Conservation (phyloP, 2,329 filamentous ascomycete species). For the Colletotrichum navitas region DNA sequence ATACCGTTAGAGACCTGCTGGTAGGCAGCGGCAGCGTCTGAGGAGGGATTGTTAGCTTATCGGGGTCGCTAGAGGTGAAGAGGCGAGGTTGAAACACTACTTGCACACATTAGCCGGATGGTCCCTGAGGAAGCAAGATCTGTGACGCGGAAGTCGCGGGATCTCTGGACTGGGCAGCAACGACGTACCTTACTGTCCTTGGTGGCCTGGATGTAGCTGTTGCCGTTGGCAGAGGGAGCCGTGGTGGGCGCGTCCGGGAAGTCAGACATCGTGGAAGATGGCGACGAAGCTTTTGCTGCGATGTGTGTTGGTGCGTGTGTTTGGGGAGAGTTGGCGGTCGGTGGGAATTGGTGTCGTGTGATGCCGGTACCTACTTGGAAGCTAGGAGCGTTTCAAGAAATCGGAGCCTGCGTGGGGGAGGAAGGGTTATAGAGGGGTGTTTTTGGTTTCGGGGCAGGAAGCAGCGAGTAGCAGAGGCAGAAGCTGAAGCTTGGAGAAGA, state of each 20-base stretch:
- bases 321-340: constrained; percentile 42
- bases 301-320: constrained; percentile 37
- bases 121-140: constrained; percentile 13
- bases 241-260: constrained; percentile 51
- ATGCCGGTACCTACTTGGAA: constrained; percentile 32
- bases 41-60: constrained; percentile 50
- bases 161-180: constrained; percentile 15
- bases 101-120: constrained; percentile 50
- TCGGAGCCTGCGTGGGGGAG: constrained; percentile 20
- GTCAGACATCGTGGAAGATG: constrained; percentile 56
- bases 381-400: constrained; percentile 37
- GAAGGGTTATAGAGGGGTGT: neutral
- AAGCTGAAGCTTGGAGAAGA: neutral
- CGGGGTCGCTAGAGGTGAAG: constrained; percentile 43
- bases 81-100: constrained; percentile 51
- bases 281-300: constrained; percentile 45
- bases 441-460: neutral
- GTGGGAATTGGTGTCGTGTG: constrained; percentile 39
- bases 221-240: constrained; percentile 59
- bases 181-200: constrained; percentile 67
- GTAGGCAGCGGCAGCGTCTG: constrained; percentile 65
- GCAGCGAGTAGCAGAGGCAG: neutral
- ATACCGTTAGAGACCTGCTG: constrained; percentile 62
- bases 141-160: constrained; percentile 22
- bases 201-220: constrained; percentile 59